Conservation (phyloP, 371 early-diverging fungal genomes). For the Smittium mucronatum region DNA sequence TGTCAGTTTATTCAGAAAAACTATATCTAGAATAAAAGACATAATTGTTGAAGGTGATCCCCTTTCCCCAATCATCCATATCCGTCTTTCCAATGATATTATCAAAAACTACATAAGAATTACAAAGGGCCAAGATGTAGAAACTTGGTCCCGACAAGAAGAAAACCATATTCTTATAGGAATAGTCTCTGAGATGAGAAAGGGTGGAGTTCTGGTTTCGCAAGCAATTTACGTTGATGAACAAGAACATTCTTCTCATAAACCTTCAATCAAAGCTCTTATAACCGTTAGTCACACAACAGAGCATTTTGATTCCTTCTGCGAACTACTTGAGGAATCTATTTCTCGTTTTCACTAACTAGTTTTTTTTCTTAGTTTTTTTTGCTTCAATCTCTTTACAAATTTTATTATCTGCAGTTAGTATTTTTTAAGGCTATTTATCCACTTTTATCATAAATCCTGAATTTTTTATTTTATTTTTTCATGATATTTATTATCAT, state of each 20-base stretch:
- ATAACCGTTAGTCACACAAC: conserved; percentile 59
- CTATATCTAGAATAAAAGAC: conserved; percentile 27
- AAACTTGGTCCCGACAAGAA: conserved; percentile 29
- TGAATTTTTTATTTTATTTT: too few species aligned
- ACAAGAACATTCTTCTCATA: conserved; percentile 65
- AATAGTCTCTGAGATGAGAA: conserved; percentile 63
- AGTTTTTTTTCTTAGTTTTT: conserved; percentile 13
- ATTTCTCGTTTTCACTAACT: conserved; percentile 26
- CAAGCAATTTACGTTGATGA: conserved; percentile 71
- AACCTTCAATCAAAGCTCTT: conserved; percentile 70
- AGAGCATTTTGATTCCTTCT: conserved; percentile 77
- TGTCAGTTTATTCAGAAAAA: conserved; percentile 29
- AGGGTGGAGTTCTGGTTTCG: conserved; percentile 67
- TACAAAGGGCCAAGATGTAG: conserved; percentile 36
- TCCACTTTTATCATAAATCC: too few species aligned
- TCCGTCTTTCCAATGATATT: conserved; percentile 41
- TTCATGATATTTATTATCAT: too few species aligned
- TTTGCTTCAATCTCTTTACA: too few species aligned
- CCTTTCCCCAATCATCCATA: conserved; percentile 55
- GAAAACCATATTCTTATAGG: conserved; percentile 59
- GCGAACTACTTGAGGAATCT: conserved; percentile 36
- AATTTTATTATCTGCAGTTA: too few species aligned
- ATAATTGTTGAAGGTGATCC: conserved; percentile 39
- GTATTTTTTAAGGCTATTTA: too few species aligned
- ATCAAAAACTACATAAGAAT: conserved; percentile 37